Base-by-base conservation (phyloP, 2,329 filamentous ascomycete genomes). In the Hansfordia pulvinata region DNA sequence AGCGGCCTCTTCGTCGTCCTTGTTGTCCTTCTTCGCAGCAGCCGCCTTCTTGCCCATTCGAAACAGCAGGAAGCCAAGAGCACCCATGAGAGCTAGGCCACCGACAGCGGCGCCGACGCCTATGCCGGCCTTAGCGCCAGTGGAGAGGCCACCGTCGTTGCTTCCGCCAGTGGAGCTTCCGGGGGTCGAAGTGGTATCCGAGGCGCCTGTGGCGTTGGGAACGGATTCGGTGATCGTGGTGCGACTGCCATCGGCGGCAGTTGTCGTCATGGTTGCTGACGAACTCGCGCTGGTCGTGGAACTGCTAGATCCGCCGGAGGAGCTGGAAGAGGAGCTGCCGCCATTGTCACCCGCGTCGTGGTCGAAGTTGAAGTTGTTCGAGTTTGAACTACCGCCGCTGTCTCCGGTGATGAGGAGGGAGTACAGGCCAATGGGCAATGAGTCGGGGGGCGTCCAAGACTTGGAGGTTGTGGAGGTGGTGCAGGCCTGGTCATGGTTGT, bases 41-140 rank as follows among this genome's bases (percentile, higher is more conserved):
- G 27, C 27, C 10, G 27, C 21, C 23, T 15, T 24, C 18, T 25
- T 29, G 12, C 27, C 27, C 27, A 29, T 29, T 13, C 22, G 17
- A 13, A 29, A 29, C 16, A 29, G 8, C 11, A 25, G 11, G 21
- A 29, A 29, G 10, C 27, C 27, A 13, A 29, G 11, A 13, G 8
- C 15, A n/a, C n/a, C 21, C 11, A 24, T 16, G n/a, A 29, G 5
- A 13, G 13, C 17, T 9, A 29, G 12, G 13, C 27, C 27, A 12
- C 27, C 27, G 12, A 25, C 14, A 11, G 27, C 27, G 5, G 21
- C 27, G 10, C 27, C 27, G 11, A 25, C 13, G 16, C 27, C 27
- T 6, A 25, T 16, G 10, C 27, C 27, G 16, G 21, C 27, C 27
- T 25, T 29, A n/a, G 27, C 27, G 16, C 27, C 27, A 3, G 27